These are phyloP conservation scores for Globisporangium cystogenes DNA, from an alignment of 352 stramenopile species.

Conservation along the genomic window DNA sequence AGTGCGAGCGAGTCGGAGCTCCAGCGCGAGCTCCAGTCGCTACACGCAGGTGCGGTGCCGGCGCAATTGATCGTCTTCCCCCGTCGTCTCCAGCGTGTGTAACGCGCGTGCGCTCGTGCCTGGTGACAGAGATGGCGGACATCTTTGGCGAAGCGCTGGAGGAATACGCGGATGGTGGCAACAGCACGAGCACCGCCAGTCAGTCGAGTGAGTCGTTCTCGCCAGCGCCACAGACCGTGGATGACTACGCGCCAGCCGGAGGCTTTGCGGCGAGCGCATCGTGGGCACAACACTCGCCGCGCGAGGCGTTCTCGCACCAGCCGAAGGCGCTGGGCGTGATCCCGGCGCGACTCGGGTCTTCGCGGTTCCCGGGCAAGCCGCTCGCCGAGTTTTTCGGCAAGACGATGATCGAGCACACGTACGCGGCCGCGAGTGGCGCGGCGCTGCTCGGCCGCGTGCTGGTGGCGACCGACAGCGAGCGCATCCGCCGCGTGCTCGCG, in stretches of 20 bases:
- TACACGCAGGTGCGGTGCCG: conserved; percentile 27
- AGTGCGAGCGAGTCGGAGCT: conserved; percentile 12
- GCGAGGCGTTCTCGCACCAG: background rate
- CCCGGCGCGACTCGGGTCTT: conserved; percentile 62
- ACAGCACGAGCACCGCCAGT: conserved; percentile 3
- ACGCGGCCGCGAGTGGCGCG: conserved; percentile 40
- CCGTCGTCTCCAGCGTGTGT: background rate
- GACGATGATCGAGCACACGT: conserved; percentile 85
- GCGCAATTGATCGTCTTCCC: too few species aligned
- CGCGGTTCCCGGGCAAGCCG: conserved; percentile 75
- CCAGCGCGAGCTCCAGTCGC: conserved; percentile 31
- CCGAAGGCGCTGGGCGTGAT: conserved; percentile 73
- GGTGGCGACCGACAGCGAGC: conserved; percentile 71
- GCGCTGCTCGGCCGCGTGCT: conserved; percentile 64
- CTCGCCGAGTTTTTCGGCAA: conserved; percentile 73
- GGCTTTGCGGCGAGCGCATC: background rate
- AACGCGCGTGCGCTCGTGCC: background rate
- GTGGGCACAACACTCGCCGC: background rate
- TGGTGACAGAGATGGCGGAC: conserved; percentile 32
- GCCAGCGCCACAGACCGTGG: background rate
- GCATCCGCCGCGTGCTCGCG: conserved; percentile 42
- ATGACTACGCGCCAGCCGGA: background rate
- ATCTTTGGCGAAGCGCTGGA: conserved; percentile 43
- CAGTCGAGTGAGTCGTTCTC: background rate
- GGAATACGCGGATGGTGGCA: conserved; percentile 20